phyloP scores from a whole-genome alignment of 2,329 filamentous ascomycete genomes.

The Nemania serpens region DNA sequence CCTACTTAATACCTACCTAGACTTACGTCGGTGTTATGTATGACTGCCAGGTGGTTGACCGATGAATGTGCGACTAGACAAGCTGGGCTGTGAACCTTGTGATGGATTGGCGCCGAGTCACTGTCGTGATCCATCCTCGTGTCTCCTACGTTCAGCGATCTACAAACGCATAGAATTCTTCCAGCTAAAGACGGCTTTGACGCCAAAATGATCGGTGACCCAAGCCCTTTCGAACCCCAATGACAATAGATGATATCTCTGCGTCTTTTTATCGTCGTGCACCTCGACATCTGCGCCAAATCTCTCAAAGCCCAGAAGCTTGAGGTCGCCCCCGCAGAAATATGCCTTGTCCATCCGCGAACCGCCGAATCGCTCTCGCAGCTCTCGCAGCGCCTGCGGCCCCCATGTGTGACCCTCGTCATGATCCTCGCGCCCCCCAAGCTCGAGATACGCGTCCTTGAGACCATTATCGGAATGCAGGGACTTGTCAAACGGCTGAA shows the following conservation, averaged over 20 bases:
- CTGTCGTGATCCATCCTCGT: no score
- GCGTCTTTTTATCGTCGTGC: constrained; percentile 36
- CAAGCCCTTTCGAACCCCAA: constrained; percentile 47
- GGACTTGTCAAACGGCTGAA: constrained; percentile 54
- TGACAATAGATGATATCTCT: constrained; percentile 29
- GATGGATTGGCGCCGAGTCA: no score
- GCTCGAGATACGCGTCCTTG: constrained; percentile 55
- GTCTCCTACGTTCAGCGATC: no score
- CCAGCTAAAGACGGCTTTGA: constrained; percentile 39
- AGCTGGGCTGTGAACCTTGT: no score
- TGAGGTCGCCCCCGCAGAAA: constrained; percentile 43
- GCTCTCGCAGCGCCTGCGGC: constrained; percentile 50
- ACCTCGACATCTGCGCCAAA: constrained; percentile 53
- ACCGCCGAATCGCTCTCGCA: constrained; percentile 50
- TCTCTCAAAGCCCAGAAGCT: constrained; percentile 44
- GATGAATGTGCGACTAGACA: no score
- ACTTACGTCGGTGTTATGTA: no score
- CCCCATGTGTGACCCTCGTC: constrained; percentile 60
- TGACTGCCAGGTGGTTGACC: no score
- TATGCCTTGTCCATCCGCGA: constrained; percentile 59
- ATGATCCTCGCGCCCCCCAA: constrained; percentile 52
- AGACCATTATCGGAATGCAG: constrained; percentile 53
- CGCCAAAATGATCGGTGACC: constrained; percentile 55
- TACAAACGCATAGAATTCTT: no score
- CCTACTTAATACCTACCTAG: no score